These are phyloP conservation scores for Neocucurbitaria cava DNA, from an alignment of 2,329 filamentous ascomycete species.

Conservation along the genomic window DNA sequence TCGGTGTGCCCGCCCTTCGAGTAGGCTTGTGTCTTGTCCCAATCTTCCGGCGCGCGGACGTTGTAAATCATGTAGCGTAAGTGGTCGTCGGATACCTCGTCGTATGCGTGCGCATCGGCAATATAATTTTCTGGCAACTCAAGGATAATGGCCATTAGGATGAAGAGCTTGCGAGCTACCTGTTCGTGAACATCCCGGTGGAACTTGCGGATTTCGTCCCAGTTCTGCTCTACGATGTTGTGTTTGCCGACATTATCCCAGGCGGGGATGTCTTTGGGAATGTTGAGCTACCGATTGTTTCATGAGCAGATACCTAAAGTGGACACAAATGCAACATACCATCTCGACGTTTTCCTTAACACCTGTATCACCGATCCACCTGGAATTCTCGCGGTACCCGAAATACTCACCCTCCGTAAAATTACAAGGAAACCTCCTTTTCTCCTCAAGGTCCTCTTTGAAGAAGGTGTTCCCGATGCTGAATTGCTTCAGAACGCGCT, in stretches of 20 bases:
- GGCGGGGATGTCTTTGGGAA: conserved; percentile 19
- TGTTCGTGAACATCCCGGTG: conserved; percentile 36
- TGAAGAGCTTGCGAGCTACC: conserved; percentile 55
- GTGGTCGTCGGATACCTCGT: conserved; percentile 21
- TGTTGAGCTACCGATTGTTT: conserved; percentile 17
- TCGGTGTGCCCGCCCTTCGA: conserved; percentile 60
- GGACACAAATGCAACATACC: conserved; percentile 13
- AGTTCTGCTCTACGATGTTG: conserved; percentile 14
- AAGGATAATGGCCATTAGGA: conserved; percentile 38
- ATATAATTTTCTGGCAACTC: conserved; percentile 25
- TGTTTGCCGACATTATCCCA: conserved; percentile 16
- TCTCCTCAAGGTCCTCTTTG: conserved; percentile 19
- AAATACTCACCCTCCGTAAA: conserved; percentile 25
- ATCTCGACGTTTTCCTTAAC: conserved; percentile 50
- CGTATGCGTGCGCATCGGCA: conserved; percentile 22
- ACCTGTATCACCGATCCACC: conserved; percentile 48
- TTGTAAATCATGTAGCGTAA: conserved; percentile 31
- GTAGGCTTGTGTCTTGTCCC: conserved; percentile 49
- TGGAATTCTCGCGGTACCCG: conserved; percentile 19
- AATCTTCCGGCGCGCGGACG: conserved; percentile 19
- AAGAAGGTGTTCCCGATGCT: conserved; percentile 25
- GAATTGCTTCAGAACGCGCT: conserved; percentile 23
- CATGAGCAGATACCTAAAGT: conserved; percentile 8
- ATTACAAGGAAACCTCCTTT: conserved; percentile 19
- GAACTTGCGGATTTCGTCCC: conserved; percentile 16